Conservation (phyloP, 371 early-diverging fungal species). For the Actinomortierella wolfii region DNA sequence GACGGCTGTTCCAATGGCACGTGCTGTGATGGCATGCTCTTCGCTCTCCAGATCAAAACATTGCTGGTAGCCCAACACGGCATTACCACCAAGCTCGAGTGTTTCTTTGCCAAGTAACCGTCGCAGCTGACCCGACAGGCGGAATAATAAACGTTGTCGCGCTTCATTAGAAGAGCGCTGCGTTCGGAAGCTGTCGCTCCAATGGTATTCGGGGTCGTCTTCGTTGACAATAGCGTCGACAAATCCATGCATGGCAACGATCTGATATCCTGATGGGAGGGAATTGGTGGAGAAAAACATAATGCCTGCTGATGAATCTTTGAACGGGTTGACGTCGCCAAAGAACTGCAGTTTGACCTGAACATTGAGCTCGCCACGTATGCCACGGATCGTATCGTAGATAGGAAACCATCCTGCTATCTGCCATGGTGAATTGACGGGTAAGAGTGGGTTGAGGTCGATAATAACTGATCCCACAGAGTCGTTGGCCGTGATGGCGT, state of each 20-base stretch:
- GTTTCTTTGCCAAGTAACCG: constrained; percentile 72
- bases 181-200: constrained; percentile 69
- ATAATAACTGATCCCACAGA: constrained; percentile 73
- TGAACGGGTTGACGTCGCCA: constrained; percentile 71
- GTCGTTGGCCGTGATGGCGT: constrained; percentile 77
- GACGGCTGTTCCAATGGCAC: constrained; percentile 77
- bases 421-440: constrained; percentile 50
- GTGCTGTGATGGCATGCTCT: constrained; percentile 66
- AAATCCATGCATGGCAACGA: constrained; percentile 59
- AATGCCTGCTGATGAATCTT: constrained; percentile 66
- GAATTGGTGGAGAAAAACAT: constrained; percentile 63
- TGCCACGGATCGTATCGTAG: constrained; percentile 65
- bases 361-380: constrained; percentile 71
- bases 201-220: constrained; percentile 78
- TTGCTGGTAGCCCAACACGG: constrained; percentile 70
- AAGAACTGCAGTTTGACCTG: constrained; percentile 75
- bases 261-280: constrained; percentile 53
- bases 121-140: constrained; percentile 63
- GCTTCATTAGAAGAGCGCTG: constrained; percentile 76
- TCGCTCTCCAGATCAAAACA: constrained; percentile 73
- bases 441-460: constrained; percentile 73
- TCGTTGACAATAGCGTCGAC: constrained; percentile 65
- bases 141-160: constrained; percentile 64
- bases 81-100: constrained; percentile 72
- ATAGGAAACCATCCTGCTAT: constrained; percentile 83